These are phyloP conservation scores for Adansonia digitata DNA, from an alignment of 345 rosid genomes.

Conservation along the genomic window DNA sequence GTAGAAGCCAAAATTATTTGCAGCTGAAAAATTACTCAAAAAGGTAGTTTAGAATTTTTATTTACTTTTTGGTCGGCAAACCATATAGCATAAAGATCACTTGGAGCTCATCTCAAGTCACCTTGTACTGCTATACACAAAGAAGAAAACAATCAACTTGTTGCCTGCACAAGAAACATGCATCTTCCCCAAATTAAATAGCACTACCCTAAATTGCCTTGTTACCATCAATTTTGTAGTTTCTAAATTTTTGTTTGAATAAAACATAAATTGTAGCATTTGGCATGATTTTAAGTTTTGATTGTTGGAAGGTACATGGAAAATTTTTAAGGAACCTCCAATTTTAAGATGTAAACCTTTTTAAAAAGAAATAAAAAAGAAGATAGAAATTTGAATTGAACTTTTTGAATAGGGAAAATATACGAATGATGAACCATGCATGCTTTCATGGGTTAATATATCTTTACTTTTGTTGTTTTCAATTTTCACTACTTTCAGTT, in stretches of 20 bases:
- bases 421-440: too few species aligned
- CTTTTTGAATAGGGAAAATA: background rate
- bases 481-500: background rate
- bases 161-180: background rate
- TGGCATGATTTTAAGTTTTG: background rate
- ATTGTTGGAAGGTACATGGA: background rate
- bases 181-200: background rate
- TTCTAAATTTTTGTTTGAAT: too few species aligned
- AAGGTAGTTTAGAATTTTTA: background rate
- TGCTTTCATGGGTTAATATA: background rate
- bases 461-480: too few species aligned
- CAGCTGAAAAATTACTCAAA: background rate
- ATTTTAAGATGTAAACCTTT: too few species aligned
- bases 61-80: slow-evolving; percentile 8
- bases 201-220: background rate
- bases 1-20: too few species aligned
- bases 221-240: background rate
- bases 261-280: too few species aligned
- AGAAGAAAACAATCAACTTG: background rate
- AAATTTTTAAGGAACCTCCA: background rate
- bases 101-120: background rate
- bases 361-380: too few species aligned
- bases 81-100: background rate
- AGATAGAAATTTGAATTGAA: too few species aligned
- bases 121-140: background rate